A percentile compares a stretch with the other conserved stretches of the same genome.
These are phyloP conservation scores for Hemileccinum rubropunctum DNA, from an alignment of 768 basidiomycete species.

Conservation along the genomic window DNA sequence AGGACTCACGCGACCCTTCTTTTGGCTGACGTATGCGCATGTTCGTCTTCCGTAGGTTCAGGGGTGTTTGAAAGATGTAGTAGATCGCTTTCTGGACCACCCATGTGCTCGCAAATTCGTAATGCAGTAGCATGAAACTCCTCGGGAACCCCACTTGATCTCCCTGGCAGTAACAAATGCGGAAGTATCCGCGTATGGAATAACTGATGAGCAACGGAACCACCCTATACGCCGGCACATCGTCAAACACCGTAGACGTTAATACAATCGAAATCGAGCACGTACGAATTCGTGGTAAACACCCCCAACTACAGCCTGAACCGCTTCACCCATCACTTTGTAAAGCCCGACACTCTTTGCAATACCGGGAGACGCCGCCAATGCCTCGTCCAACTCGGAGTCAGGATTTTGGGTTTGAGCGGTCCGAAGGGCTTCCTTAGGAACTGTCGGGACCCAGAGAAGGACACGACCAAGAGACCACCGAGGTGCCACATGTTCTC, in stretches of 20 bases:
- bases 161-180: conserved; percentile 28
- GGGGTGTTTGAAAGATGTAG: neutral
- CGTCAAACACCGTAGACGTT: conserved; percentile 4
- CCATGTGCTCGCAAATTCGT: conserved; percentile 30
- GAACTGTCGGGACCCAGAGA: conserved; percentile 67
- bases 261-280: conserved; percentile 24
- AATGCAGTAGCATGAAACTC: conserved; percentile 29
- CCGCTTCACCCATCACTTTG: conserved; percentile 75
- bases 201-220: conserved; percentile 31
- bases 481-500: conserved; percentile 68
- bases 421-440: conserved; percentile 33
- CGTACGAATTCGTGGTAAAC: conserved; percentile 80
- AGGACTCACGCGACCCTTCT: conserved; percentile 26
- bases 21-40: conserved; percentile 7
- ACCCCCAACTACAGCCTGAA: conserved; percentile 73
- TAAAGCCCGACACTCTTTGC: conserved; percentile 61
- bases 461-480: conserved; percentile 75
- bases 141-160: conserved; percentile 27
- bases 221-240: conserved; percentile 22
- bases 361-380: conserved; percentile 34
- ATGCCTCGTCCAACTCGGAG: conserved; percentile 25
- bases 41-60: conserved; percentile 5
- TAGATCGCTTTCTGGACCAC: conserved; percentile 27
- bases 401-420: conserved; percentile 16
- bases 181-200: conserved; percentile 37